Evolutionary conservation across 2,329 filamentous ascomycete species (phyloP).

Genomic region (Pseudocercospora crystallina): DNA sequence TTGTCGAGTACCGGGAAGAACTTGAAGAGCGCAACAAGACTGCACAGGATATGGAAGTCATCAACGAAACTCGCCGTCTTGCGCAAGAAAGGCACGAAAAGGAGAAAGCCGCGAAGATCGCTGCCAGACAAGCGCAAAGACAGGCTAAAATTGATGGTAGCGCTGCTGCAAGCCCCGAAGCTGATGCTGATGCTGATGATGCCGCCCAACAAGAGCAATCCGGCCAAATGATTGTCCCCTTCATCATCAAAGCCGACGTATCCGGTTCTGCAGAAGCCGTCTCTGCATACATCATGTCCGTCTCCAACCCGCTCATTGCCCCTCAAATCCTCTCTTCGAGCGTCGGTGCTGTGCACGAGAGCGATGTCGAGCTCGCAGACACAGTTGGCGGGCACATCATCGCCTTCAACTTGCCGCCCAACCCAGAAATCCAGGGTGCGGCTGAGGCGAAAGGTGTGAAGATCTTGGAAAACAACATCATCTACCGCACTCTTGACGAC

Average conservation of each 20-base stretch:
- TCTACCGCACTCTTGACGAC: constrained; percentile 76
- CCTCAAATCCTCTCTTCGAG: constrained; percentile 73
- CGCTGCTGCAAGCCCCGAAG: constrained; percentile 31
- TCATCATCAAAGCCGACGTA: constrained; percentile 90
- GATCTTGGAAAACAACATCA: constrained; percentile 83
- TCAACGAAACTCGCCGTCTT: constrained; percentile 64
- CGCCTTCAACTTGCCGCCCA: constrained; percentile 77
- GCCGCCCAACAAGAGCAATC: constrained; percentile 41
- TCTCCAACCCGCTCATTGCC: constrained; percentile 82
- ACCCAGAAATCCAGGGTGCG: constrained; percentile 63
- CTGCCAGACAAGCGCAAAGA: constrained; percentile 28
- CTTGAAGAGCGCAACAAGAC: constrained; percentile 66
- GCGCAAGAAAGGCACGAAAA: constrained; percentile 63
- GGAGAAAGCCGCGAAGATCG: constrained; percentile 49
- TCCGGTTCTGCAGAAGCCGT: constrained; percentile 93
- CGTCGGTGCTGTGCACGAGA: constrained; percentile 78
- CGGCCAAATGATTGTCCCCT: constrained; percentile 64
- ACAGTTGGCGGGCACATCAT: constrained; percentile 74
- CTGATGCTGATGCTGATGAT: constrained; percentile 31
- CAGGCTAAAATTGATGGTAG: constrained; percentile 16
- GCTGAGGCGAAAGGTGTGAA: constrained; percentile 71
- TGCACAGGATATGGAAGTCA: constrained; percentile 69
- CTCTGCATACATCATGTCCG: constrained; percentile 68
- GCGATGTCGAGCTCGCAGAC: constrained; percentile 83
- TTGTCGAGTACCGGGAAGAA: constrained; percentile 73